These are phyloP conservation scores for Colletotrichum sp. DNA, from an alignment of 2,329 filamentous ascomycete genomes.

Conservation along the genomic window DNA sequence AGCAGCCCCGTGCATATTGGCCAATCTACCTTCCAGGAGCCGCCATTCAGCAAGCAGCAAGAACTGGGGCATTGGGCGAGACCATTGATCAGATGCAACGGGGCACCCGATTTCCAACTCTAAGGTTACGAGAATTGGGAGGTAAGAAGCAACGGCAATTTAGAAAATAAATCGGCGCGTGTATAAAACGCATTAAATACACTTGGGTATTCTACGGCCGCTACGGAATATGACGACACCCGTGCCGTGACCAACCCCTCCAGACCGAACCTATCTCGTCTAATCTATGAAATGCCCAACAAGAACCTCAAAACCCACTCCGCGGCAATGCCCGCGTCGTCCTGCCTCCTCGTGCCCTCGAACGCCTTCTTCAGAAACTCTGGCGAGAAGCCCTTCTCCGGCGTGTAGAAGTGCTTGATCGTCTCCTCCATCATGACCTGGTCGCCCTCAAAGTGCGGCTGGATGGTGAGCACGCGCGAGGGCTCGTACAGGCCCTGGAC, in stretches of 20 bases:
- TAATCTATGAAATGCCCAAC: neutral
- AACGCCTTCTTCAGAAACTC: neutral
- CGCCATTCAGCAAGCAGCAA: neutral
- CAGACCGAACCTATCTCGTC: neutral
- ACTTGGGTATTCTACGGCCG: neutral
- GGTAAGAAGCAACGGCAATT: neutral
- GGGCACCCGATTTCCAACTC: neutral
- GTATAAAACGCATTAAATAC: neutral
- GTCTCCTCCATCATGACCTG: conserved; percentile 41
- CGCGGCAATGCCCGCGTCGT: neutral
- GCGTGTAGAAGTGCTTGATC: conserved; percentile 10
- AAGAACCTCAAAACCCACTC: conserved; percentile 6
- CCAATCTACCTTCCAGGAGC: neutral
- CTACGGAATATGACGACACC: neutral
- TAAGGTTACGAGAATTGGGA: neutral
- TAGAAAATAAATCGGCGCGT: neutral
- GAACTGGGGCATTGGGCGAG: neutral
- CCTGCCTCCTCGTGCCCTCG: neutral
- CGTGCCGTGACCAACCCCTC: neutral
- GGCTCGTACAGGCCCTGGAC: conserved; percentile 49
- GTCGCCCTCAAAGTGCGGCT: conserved; percentile 55
- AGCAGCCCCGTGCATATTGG: neutral
- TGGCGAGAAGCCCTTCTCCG: neutral
- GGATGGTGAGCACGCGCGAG: conserved; percentile 43
- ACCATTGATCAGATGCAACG: neutral